Percentiles rank a stretch among this genome's conserved stretches.
phyloP scores from a whole-genome alignment of 768 basidiomycete species.

The Mycena galopus region DNA sequence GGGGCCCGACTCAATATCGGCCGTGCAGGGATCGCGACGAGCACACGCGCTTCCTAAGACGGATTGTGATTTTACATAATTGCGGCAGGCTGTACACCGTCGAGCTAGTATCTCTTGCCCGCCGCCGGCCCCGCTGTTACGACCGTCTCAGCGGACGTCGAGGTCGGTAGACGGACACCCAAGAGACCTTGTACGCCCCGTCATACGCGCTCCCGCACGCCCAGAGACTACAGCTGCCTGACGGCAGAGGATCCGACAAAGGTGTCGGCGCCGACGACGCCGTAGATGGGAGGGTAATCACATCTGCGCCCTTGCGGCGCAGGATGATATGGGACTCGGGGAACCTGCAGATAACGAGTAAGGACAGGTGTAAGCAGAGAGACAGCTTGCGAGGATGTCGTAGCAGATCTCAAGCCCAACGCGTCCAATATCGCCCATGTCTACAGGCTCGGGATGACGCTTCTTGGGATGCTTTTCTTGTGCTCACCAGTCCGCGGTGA shows the following conservation, averaged over 20 bases:
- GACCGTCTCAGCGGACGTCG: slow-evolving; percentile 2
- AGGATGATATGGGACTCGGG: slow-evolving; percentile 37
- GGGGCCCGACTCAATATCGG: not conserved
- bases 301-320: slow-evolving; percentile 34
- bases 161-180: slow-evolving; percentile 8
- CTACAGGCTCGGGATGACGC: slow-evolving; percentile 25
- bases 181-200: not conserved
- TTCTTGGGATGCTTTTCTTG: slow-evolving; percentile 28
- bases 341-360: slow-evolving; percentile 13
- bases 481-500: slow-evolving; percentile 29
- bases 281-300: slow-evolving; percentile 35
- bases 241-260: not conserved
- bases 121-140: not conserved
- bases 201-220: not conserved
- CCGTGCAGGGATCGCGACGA: not conserved
- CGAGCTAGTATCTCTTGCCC: not conserved
- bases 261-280: slow-evolving; percentile 27
- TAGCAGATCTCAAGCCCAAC: slow-evolving; percentile 37
- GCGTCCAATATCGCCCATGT: slow-evolving; percentile 32
- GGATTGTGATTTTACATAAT: not conserved
- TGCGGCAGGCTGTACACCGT: not conserved
- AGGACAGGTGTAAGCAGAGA: not conserved
- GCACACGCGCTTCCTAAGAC: not conserved
- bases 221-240: not conserved
- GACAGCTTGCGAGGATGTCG: slow-evolving; percentile 22